These are phyloP conservation scores for Argentina anserina DNA, from an alignment of 306 rosid species.

Conservation along the genomic window DNA sequence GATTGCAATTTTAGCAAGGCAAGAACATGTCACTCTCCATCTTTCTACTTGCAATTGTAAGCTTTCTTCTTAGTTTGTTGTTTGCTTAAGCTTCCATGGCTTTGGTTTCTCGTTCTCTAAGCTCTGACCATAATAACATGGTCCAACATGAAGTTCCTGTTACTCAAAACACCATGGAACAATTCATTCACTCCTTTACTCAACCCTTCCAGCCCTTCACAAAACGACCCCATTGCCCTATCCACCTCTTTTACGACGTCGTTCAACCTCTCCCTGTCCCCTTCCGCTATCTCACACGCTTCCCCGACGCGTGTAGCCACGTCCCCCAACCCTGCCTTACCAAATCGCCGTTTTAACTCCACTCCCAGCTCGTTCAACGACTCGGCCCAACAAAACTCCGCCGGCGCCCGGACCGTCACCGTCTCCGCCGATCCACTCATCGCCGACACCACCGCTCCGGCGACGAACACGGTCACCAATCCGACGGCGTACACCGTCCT, in stretches of 20 bases:
- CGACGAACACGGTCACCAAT: constrained; percentile 7
- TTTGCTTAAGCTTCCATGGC: neutral
- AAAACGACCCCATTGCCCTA: constrained; percentile 4
- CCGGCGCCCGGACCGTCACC: neutral
- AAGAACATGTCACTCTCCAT: neutral
- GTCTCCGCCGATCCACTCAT: neutral
- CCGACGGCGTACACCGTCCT: neutral
- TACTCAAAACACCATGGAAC: constrained; percentile 13
- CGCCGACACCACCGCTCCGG: neutral
- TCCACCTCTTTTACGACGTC: neutral
- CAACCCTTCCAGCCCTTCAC: constrained; percentile 16
- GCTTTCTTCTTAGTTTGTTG: neutral
- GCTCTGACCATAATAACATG: neutral
- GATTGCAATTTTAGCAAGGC: constrained; percentile 2
- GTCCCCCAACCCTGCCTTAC: too few species aligned
- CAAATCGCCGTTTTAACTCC: constrained; percentile 7
- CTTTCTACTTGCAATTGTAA: neutral
- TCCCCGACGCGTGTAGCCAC: constrained; percentile 10
- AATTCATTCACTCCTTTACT: neutral
- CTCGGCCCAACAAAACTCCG: neutral
- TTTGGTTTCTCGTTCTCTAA: neutral
- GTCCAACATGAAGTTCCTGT: constrained; percentile 8
- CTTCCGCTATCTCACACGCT: neutral
- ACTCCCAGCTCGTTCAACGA: neutral
- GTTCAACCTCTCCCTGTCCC: too few species aligned